A percentile compares a stretch with the other conserved stretches of the same genome.
Conservation (phyloP, 108 stramenopile species). For the Discostella stelligeroides region DNA sequence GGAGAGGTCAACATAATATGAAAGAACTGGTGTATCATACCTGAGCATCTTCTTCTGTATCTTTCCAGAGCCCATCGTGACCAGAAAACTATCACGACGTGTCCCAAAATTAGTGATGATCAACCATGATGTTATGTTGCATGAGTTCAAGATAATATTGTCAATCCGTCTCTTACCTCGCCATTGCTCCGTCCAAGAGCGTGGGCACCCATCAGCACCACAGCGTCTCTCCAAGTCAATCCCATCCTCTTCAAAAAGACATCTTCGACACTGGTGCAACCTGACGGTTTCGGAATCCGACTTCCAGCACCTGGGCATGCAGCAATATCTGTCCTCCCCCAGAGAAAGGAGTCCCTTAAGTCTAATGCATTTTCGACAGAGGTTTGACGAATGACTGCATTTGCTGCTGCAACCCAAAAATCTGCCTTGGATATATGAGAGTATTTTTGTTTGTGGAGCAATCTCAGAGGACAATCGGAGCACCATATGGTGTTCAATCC, state of each 20-base stretch:
- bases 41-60: constrained; percentile 22
- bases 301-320: constrained; percentile 23
- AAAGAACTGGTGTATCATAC: too few relatives aligned
- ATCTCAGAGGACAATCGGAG: constrained; percentile 24
- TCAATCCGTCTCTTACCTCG: neutral
- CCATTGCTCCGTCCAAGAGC: constrained; percentile 29
- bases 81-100: too few relatives aligned
- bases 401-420: constrained; percentile 54
- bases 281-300: constrained; percentile 29
- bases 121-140: neutral
- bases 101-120: too few relatives aligned
- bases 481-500: constrained; percentile 47
- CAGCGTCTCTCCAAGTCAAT: constrained; percentile 45
- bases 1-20: too few relatives aligned
- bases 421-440: constrained; percentile 43
- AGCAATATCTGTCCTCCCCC: constrained; percentile 30
- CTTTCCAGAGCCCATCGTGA: constrained; percentile 42
- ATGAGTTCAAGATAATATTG: neutral
- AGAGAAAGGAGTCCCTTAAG: constrained; percentile 30
- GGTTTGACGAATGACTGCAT: constrained; percentile 47
- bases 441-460: constrained; percentile 28
- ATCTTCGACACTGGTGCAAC: constrained; percentile 26
- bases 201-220: constrained; percentile 49
- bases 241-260: constrained; percentile 48
- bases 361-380: constrained; percentile 40